These are phyloP conservation scores for Phytophthora melonis DNA, from an alignment of 352 stramenopile species.

Conservation along the genomic window DNA sequence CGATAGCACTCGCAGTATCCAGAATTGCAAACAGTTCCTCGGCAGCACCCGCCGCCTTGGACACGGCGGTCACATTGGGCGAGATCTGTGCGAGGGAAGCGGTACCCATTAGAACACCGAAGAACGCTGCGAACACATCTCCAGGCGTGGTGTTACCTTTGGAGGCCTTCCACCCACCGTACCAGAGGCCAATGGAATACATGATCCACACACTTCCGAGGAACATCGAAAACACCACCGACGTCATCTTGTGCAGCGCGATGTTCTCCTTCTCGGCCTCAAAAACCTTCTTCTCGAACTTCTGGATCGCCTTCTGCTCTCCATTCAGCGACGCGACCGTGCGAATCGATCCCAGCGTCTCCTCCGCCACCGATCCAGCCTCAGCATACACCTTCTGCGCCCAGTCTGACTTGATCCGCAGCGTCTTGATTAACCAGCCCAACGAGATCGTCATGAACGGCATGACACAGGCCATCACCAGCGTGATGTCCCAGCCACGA, in stretches of 20 bases:
- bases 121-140: slow-evolving; percentile 58
- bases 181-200: slow-evolving; percentile 62
- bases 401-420: slow-evolving; percentile 30
- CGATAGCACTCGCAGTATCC: slow-evolving; percentile 57
- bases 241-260: slow-evolving; percentile 42
- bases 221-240: slow-evolving; percentile 47
- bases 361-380: slow-evolving; percentile 56
- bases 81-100: slow-evolving; percentile 55
- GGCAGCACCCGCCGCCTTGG: slow-evolving; percentile 45
- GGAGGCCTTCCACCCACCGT: slow-evolving; percentile 57
- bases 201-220: slow-evolving; percentile 55
- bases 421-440: slow-evolving; percentile 41
- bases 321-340: slow-evolving; percentile 54
- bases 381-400: slow-evolving; percentile 52
- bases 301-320: slow-evolving; percentile 47
- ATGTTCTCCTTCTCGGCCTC: slow-evolving; percentile 51
- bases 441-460: slow-evolving; percentile 44
- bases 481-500: slow-evolving; percentile 51
- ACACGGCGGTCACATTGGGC: slow-evolving; percentile 53
- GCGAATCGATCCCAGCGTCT: slow-evolving; percentile 52
- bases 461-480: slow-evolving; percentile 51
- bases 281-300: slow-evolving; percentile 43
- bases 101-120: slow-evolving; percentile 56
- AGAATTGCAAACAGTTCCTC: slow-evolving; percentile 53
- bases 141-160: slow-evolving; percentile 41